These are phyloP conservation scores for Akanthomyces uredinophilus DNA, from an alignment of 2,329 filamentous ascomycete genomes.

Conservation along the genomic window DNA sequence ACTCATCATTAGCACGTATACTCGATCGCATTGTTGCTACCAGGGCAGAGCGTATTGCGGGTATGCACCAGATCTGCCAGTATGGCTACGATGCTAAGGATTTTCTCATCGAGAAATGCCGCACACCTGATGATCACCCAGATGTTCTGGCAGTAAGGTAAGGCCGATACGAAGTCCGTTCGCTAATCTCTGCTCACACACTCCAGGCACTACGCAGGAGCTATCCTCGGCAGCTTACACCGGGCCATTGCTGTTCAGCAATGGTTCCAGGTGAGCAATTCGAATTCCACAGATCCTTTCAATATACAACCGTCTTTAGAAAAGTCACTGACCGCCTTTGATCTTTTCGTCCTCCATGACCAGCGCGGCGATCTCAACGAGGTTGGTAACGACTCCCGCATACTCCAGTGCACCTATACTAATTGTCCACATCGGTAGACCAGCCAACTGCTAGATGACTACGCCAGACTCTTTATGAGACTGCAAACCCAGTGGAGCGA, in stretches of 20 bases:
- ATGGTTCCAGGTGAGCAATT: constrained; percentile 47
- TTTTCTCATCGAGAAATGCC: constrained; percentile 63
- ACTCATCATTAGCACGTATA: constrained; percentile 45
- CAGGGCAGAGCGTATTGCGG: constrained; percentile 63
- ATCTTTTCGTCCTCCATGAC: constrained; percentile 79
- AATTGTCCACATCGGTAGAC: constrained; percentile 39
- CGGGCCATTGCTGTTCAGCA: constrained; percentile 71
- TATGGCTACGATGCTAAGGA: constrained; percentile 88
- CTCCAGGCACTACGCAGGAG: constrained; percentile 66
- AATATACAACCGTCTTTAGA: constrained; percentile 54
- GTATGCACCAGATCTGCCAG: constrained; percentile 64
- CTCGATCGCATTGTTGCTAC: constrained; percentile 67
- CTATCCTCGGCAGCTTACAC: constrained; percentile 73
- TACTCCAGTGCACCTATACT: constrained; percentile 14
- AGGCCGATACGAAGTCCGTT: constrained; percentile 10
- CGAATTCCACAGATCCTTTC: constrained; percentile 29
- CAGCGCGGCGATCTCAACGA: constrained; percentile 68
- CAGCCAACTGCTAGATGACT: constrained; percentile 56
- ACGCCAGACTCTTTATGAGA: constrained; percentile 52
- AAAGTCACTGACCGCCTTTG: constrained; percentile 72
- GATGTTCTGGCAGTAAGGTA: constrained; percentile 73
- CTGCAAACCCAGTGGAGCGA: constrained; percentile 48
- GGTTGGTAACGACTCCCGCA: constrained; percentile 37
- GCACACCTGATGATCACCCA: constrained; percentile 52
- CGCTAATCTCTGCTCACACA: constrained; percentile 25